These are phyloP conservation scores for Colletotrichum aenigma DNA, from an alignment of 2,329 filamentous ascomycete species.

Conservation along the genomic window DNA sequence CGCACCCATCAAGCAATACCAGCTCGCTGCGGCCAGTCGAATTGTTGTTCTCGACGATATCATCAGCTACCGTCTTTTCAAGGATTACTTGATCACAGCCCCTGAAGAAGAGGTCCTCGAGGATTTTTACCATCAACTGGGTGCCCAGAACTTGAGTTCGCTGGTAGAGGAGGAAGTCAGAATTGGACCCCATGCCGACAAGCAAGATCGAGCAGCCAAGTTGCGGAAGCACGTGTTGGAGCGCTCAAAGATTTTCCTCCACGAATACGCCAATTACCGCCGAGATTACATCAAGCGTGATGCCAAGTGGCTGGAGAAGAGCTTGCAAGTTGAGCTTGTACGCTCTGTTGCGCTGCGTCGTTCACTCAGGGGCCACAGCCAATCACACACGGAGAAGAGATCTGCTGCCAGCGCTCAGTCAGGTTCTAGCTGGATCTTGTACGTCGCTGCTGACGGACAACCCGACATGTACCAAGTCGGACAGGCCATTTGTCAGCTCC, in stretches of 20 bases:
- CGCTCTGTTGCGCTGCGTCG: constrained; percentile 78
- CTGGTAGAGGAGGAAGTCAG: constrained; percentile 80
- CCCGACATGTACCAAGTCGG: constrained; percentile 93
- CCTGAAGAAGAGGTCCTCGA: constrained; percentile 91
- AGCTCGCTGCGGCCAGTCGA: constrained; percentile 72
- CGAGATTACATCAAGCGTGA: constrained; percentile 84
- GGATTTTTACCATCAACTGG: constrained; percentile 81
- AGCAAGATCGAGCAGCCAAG: constrained; percentile 71
- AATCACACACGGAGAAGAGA: constrained; percentile 75
- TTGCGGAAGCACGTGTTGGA: constrained; percentile 85
- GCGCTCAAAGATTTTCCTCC: constrained; percentile 85
- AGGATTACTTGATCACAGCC: constrained; percentile 80
- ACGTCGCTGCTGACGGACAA: constrained; percentile 69
- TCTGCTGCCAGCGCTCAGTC: constrained; percentile 70
- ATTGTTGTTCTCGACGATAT: constrained; percentile 88
- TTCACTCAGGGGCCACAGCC: constrained; percentile 72
- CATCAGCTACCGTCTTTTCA: constrained; percentile 87
- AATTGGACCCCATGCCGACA: constrained; percentile 69
- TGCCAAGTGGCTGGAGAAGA: constrained; percentile 87
- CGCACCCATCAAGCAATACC: constrained; percentile 75
- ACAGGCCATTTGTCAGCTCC: constrained; percentile 79
- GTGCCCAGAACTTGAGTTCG: constrained; percentile 75
- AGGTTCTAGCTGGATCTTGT: constrained; percentile 68
- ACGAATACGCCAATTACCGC: constrained; percentile 74
- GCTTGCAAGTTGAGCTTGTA: constrained; percentile 79